Conservation (phyloP, 495 filamentous ascomycete species). For the Cudoniella acicularis region DNA sequence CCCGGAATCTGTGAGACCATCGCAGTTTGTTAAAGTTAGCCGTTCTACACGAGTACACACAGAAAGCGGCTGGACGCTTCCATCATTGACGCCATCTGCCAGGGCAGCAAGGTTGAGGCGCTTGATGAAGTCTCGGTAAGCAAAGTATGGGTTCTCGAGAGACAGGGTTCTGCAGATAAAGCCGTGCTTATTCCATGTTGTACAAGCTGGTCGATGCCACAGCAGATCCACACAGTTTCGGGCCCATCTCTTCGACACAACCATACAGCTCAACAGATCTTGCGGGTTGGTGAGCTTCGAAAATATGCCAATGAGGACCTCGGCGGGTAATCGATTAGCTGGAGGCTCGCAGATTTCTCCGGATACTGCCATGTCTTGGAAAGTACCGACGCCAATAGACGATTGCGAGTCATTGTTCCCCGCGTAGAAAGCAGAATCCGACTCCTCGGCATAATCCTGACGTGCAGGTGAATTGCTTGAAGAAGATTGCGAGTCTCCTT, state of each 20-base stretch:
- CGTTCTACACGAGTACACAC: conserved; percentile 90
- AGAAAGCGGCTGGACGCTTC: conserved; percentile 75
- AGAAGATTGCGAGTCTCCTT: conserved; percentile 49
- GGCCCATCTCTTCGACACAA: conserved; percentile 90
- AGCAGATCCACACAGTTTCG: conserved; percentile 87
- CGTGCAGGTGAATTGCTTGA: conserved; percentile 82
- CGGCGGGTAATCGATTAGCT: conserved; percentile 80
- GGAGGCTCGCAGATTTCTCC: conserved; percentile 62
- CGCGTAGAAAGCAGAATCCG: conserved; percentile 70
- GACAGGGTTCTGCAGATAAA: conserved; percentile 75
- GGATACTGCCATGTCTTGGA: conserved; percentile 62
- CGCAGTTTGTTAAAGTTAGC: conserved; percentile 89
- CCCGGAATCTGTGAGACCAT: conserved; percentile 75
- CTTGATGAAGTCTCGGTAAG: conserved; percentile 83
- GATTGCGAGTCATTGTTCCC: conserved; percentile 87
- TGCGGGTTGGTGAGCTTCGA: conserved; percentile 68
- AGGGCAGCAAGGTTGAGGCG: conserved; percentile 84
- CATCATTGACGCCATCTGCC: conserved; percentile 76
- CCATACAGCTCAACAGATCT: conserved; percentile 84
- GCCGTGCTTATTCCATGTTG: conserved; percentile 73
- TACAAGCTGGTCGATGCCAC: conserved; percentile 92
- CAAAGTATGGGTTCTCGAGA: conserved; percentile 66
- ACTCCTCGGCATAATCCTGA: conserved; percentile 69
- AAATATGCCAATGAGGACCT: conserved; percentile 92
- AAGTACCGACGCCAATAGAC: conserved; percentile 74